These are phyloP conservation scores for Leucosporidium scottii DNA, from an alignment of 768 basidiomycete genomes.

Conservation along the genomic window DNA sequence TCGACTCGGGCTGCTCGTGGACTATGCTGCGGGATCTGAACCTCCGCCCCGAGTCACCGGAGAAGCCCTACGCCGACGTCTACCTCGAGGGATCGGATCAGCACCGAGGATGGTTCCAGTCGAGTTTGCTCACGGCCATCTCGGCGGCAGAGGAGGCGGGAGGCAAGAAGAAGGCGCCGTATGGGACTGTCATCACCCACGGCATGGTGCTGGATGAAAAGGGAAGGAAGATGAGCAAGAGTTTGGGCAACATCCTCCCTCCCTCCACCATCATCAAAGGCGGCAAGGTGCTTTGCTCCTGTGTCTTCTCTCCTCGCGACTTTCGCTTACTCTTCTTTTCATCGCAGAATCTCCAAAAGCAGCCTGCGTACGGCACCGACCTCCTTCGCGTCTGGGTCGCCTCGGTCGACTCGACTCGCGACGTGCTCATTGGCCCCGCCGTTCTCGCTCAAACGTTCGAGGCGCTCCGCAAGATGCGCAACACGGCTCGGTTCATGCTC, in stretches of 20 bases:
- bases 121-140: slow-evolving; percentile 75
- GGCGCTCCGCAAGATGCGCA: slow-evolving; percentile 72
- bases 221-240: slow-evolving; percentile 97
- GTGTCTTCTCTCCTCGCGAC: neutral
- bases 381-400: slow-evolving; percentile 85
- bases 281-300: slow-evolving; percentile 51
- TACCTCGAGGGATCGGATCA: slow-evolving; percentile 95
- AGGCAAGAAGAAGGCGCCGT: slow-evolving; percentile 50
- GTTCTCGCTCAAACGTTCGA: slow-evolving; percentile 69
- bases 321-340: neutral
- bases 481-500: slow-evolving; percentile 75
- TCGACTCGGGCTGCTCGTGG: slow-evolving; percentile 95
- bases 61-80: slow-evolving; percentile 58
- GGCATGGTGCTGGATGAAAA: slow-evolving; percentile 90
- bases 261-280: slow-evolving; percentile 75
- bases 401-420: slow-evolving; percentile 78
- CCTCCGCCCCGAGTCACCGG: slow-evolving; percentile 38
- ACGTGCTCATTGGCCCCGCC: slow-evolving; percentile 75
- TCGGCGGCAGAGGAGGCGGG: slow-evolving; percentile 41
- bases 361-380: slow-evolving; percentile 78
- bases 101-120: slow-evolving; percentile 99
- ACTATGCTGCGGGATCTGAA: slow-evolving; percentile 53
- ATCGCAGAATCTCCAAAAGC: slow-evolving; percentile 56
- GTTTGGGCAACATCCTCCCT: slow-evolving; percentile 79
- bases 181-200: slow-evolving; percentile 78